Evolutionary conservation across 495 filamentous ascomycete genomes (phyloP), one percentile per base, ranked within the genome.

Genomic region (Cercophora newfieldiana): DNA sequence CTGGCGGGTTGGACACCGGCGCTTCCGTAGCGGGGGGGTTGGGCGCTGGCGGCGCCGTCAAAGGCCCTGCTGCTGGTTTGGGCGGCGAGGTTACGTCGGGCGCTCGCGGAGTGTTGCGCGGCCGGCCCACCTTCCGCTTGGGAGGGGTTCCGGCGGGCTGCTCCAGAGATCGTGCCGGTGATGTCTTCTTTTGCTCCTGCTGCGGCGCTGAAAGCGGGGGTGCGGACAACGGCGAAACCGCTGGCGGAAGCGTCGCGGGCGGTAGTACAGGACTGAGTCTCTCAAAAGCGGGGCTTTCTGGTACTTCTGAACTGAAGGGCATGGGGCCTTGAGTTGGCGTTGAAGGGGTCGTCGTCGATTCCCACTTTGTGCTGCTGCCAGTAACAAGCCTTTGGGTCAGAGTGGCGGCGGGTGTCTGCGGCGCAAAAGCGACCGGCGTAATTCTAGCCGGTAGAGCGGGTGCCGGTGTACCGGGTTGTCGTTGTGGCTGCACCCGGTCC

Each of bases 281-380:
- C 58, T 86, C 84, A 54, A 70, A 74, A 19, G 71, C 73, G 0
- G 83, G 83, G 55, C 78, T 80, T 33, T 33, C 49, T 33, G 74
- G 68, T 33, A 75, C 48, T 26, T 76, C 71, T 33, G 68, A 70
- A 44, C 69, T 33, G 0, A 75, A 75, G 7, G 59, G 51, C 19
- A 65, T 67, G 12, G 69, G n/a, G 5, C 66, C 70, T 14, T 59
- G 57, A 30, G 61, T 69, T 0, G 83, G 83, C 21, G 82, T 85
- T 19, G 83, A 80, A 3, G 81, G 78, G 0, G 79, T 82, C 18
- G 80, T 70, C 0, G 66, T 74, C 22, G 76, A 72, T 5, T 71
- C 77, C 83, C 84, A 85, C 68, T 78, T 81, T 1, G 84, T 86
- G 16, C 77, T 79, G 57, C 74, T 78, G 1, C 81, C 82, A 14